These are phyloP conservation scores for Malus hybrid DNA, from an alignment of 331 rosid genomes.

Conservation along the genomic window DNA sequence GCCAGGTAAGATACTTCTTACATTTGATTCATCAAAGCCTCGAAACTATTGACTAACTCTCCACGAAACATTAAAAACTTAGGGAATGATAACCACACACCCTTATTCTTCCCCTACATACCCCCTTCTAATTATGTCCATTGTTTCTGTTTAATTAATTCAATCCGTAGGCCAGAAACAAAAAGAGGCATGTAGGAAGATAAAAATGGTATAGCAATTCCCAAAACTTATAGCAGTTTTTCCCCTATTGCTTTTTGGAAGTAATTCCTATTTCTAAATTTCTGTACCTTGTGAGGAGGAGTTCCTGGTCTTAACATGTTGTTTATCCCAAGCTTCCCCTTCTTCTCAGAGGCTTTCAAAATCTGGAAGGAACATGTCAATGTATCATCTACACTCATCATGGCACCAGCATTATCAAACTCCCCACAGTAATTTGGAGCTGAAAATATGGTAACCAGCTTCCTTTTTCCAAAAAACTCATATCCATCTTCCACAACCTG, in stretches of 20 bases:
- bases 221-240: not conserved
- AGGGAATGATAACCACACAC: not conserved
- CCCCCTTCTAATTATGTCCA: no score
- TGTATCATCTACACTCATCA: slow-evolving; percentile 70
- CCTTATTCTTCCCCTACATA: no score
- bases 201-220: no score
- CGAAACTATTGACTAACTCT: not conserved
- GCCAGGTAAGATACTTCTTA: not conserved
- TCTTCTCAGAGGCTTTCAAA: slow-evolving; percentile 66
- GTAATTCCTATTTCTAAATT: not conserved
- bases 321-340: slow-evolving; percentile 46
- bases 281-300: slow-evolving; percentile 71
- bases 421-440: slow-evolving; percentile 63
- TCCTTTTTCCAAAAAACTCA: slow-evolving; percentile 62
- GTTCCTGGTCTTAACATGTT: slow-evolving; percentile 66
- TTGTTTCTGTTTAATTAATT: no score
- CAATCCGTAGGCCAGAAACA: no score
- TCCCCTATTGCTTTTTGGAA: not conserved
- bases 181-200: no score
- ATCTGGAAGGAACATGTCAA: slow-evolving; percentile 74
- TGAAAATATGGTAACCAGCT: slow-evolving; percentile 59
- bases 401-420: slow-evolving; percentile 66
- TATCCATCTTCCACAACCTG: slow-evolving; percentile 83
- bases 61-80: not conserved
- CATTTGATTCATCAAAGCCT: not conserved